Evolutionary conservation across 345 rosid species (phyloP), one percentile per base, ranked within the genome.

Genomic region (Populus simonii): DNA sequence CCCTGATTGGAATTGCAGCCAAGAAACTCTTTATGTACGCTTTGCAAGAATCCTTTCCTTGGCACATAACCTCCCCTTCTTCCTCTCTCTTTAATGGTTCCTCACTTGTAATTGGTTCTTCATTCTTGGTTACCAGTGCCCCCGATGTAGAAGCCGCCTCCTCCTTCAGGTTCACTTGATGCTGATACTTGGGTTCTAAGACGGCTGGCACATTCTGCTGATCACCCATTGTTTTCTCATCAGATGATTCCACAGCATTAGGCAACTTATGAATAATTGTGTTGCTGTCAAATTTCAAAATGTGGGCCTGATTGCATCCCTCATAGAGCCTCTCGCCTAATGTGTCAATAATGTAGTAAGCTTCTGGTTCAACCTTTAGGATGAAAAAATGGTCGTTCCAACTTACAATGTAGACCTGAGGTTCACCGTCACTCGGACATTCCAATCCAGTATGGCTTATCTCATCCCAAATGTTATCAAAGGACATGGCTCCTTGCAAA

Each of bases 321-420:
- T 96, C 99, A 8, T 84, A 96, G 0, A 96, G 94, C 84, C 98
- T 89, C 91, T 96, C 99, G n/a, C 99, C 98, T 47, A 96, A 78
- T 2, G 97, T 93, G 83, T 96, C 99, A 8, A 96, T 89, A 70
- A 93, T 91, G 86, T 92, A 96, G 84, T 89, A 96, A 72, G 97
- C 97, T 76, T 93, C 93, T 12, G 86, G 87, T 80, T 91, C 94
- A 38, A 93, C 91, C 76, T 91, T 90, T 68, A 93, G 94, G 77
- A 96, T 81, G 68, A 96, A 96, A 83, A 96, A 96, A 87, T 96
- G 99, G 79, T 96, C 99, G 49, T 96, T 96, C 98, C 99, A 96
- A 80, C 99, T 92, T n/a, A 96, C 97, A 62, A 96, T 90, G 84
- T 90, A 96, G 53, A 91, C 82, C 78, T 82, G 89, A 38, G 93